Conservation (phyloP, 257 asterid genomes). For the Ophiorrhiza pumila region DNA sequence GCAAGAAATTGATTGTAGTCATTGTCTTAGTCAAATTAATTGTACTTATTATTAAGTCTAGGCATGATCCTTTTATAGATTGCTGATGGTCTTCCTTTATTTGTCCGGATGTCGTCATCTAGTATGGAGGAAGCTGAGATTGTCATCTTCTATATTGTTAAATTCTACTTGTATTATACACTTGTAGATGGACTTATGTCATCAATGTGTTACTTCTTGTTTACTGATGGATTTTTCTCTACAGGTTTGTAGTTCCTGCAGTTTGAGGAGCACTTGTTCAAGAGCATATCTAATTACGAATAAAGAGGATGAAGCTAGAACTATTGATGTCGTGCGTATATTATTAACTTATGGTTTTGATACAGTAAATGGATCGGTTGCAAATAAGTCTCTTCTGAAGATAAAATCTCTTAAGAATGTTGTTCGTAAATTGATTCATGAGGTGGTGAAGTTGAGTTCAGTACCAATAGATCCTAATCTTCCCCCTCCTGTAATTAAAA, state of each 20-base stretch:
- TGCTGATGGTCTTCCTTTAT: conserved; percentile 2
- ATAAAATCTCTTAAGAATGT: conserved; percentile 69
- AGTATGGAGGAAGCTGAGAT: not conserved
- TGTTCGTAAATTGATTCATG: conserved; percentile 76
- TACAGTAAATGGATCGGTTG: conserved; percentile 61
- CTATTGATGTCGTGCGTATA: conserved; percentile 85
- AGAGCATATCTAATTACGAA: conserved; percentile 83
- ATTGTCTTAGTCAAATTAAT: not conserved
- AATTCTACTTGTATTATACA: not conserved
- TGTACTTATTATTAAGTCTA: not conserved
- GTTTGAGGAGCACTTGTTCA: conserved; percentile 84
- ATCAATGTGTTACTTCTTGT: not conserved
- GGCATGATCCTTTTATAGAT: not conserved
- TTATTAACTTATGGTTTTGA: conserved; percentile 81
- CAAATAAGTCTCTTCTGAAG: conserved; percentile 61
- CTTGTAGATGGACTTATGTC: not conserved
- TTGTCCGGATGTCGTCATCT: not conserved
- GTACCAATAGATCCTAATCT: conserved; percentile 95
- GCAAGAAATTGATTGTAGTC: not conserved
- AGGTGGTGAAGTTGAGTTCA: conserved; percentile 89
- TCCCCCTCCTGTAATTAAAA: conserved; percentile 76
- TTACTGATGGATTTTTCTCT: conserved; percentile 8
- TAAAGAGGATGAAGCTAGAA: conserved; percentile 93
- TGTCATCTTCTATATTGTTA: not conserved
- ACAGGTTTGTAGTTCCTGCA: conserved; percentile 98